Evolutionary conservation across 2,329 filamentous ascomycete genomes (phyloP), one percentile per base, ranked within the genome.

Genomic region (Metarhizium sp.): DNA sequence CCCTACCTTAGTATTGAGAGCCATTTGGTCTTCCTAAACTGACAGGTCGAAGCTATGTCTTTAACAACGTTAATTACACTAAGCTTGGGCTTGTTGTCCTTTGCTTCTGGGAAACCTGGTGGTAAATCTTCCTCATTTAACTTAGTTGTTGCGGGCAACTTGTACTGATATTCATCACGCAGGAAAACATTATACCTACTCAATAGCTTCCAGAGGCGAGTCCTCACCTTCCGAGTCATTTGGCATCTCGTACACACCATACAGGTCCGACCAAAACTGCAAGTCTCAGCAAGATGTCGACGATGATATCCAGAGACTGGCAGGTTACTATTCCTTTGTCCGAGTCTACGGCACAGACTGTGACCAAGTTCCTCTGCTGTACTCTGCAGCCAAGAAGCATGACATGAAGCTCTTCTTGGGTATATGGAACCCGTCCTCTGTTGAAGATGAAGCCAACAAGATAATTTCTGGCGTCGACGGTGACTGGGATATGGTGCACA

Each of bases 331-430:
- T 70, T 75, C 76, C 18, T 69, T 84, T 40, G 74, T 95, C 54
- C 87, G 91, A 52, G 80, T 88, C 65, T 95, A 95, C 66, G 90
- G 90, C 53, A 82, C 84, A 56, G 88, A 91, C 69, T 95, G 90
- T 69, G 74, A 89, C 64, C 87, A 92, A 67, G 79, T 90, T 43
- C 68, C 76, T 2, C 81, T 77, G 14, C 80, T 87, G 18, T 73
- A 87, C 36, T 70, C 76, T 11, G 85, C 85, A 8, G 86, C 85
- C 42, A 81, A 81, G 62, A 69, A 76, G n/a, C 78, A 82, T 62
- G 78, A 78, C 50, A 79, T 89, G 67, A 85, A 85, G 68, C 72
- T 95, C 36, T 88, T 95, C 69, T 78, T 86, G 13, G 91, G 90
- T 54, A 77, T 94, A 57, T 92, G 80, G 70, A 75, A 88, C 60